Evolutionary conservation across 75 land plant species (phyloP), one percentile per base, ranked within the genome.

Genomic region (Cunninghamia lanceolata): DNA sequence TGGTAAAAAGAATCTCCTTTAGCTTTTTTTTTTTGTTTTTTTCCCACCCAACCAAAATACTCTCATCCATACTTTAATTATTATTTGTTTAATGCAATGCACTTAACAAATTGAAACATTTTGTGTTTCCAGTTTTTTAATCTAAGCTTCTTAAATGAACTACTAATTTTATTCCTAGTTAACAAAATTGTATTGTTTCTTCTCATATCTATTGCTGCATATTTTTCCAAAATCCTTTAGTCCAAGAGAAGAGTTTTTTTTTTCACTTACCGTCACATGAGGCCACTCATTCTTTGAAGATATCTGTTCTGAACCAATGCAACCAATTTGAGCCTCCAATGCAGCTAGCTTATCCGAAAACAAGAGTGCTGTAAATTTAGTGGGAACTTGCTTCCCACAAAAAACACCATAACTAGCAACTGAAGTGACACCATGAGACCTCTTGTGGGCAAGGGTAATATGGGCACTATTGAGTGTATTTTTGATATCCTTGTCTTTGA

Each of bases 391-490:
- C 82, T 71, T 85, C 74, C 96, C 86, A 36, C 91, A 87, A 86
- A 71, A 88, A 17, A 83, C 70, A 16, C 95, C 96, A 88, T 94
- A 98, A 39, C 71, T 94, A 8, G 98, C 96, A 25, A 98, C 96
- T 52, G 96, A 93, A 42, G 95, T 84, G 4, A 94, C 96, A 32
- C 99, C 99, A 82, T 98, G 99, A 73, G 94, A 88, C 73, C 90
- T 87, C 87, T 95, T 94, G 88, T 98, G 99, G n/a, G 99, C 99
- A 35, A 98, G 93, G 14, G 99, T 98, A 19, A 98, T 90, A 91
- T 98, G 99, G 50, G 92, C 95, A 77, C 82, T 84, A 15, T 68
- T 89, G 10, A 96, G 88, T 9, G 84, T 88, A 21, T 50, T 89
- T 52, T 91, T 82, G 59, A 93, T 11, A 79, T 92, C 77, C 82